phyloP scores from a whole-genome alignment of 257 asterid species.

The Agastache rugosa region DNA sequence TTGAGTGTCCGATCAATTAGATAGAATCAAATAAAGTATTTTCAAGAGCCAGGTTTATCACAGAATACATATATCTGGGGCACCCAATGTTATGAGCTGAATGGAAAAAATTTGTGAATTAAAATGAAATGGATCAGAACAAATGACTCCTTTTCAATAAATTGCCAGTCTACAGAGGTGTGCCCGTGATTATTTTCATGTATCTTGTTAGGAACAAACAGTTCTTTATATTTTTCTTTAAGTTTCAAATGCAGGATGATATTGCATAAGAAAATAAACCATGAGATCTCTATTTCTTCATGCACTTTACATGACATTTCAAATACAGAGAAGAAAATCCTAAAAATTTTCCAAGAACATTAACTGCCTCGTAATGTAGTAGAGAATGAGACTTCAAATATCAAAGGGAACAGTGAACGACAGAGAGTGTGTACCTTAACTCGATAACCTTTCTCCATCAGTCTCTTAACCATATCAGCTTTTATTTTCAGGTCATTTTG shows the following conservation, averaged over 20 bases:
- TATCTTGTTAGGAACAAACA: not conserved
- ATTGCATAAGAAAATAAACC: not conserved
- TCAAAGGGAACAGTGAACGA: not conserved
- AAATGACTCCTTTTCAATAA: not conserved
- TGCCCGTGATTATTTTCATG: not conserved
- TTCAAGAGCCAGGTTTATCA: not conserved
- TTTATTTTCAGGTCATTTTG: slow-evolving; percentile 73
- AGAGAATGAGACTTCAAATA: slow-evolving; percentile 17
- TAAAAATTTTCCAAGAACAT: not conserved
- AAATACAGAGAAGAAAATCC: slow-evolving; percentile 1
- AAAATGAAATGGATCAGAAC: not conserved
- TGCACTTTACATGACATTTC: not conserved
- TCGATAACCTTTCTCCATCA: slow-evolving; percentile 78
- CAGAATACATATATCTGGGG: not conserved
- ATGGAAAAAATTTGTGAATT: not conserved
- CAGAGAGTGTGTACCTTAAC: slow-evolving; percentile 70
- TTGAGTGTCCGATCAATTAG: not conserved
- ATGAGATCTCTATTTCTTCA: not conserved
- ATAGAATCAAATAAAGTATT: not conserved
- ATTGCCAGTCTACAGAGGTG: not conserved
- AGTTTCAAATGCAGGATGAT: not conserved
- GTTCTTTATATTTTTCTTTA: not conserved
- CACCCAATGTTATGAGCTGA: not conserved
- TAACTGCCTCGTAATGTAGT: slow-evolving; percentile 15
- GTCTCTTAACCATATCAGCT: slow-evolving; percentile 79